Conservation (phyloP, 208 protist species). For the Leishmania amazonensis region DNA sequence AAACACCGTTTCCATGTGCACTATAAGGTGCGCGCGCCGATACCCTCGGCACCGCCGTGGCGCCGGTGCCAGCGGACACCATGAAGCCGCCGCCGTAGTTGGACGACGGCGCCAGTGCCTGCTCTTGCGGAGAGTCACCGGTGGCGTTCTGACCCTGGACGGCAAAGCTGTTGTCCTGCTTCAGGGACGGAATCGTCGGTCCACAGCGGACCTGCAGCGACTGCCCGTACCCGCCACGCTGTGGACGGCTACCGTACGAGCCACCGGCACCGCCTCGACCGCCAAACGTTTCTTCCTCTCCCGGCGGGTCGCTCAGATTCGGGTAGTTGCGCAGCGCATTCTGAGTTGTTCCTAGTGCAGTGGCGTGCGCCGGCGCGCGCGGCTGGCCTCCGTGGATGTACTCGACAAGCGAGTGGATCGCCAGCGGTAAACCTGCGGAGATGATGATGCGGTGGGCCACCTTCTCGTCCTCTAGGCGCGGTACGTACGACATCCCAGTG, state of each 20-base stretch:
- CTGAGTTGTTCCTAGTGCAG: slow-evolving; percentile 17
- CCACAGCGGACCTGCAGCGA: slow-evolving; percentile 6
- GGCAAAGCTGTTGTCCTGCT: not conserved
- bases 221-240: slow-evolving; percentile 12
- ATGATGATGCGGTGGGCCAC: slow-evolving; percentile 62
- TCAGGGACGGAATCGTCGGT: not conserved
- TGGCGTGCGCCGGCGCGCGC: slow-evolving; percentile 13
- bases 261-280: slow-evolving; percentile 1
- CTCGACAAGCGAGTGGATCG: slow-evolving; percentile 41
- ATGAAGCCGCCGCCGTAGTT: slow-evolving; percentile 13
- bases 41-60: not conserved
- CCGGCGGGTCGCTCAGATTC: slow-evolving; percentile 42
- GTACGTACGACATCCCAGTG: not conserved
- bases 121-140: not conserved
- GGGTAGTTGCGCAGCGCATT: slow-evolving; percentile 53
- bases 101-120: not conserved
- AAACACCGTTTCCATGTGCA: not conserved
- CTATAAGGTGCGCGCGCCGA: not conserved
- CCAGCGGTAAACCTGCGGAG: slow-evolving; percentile 64
- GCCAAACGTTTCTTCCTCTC: slow-evolving; percentile 14
- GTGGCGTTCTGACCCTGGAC: slow-evolving; percentile 2
- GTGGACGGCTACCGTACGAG: not conserved
- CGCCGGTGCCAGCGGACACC: slow-evolving; percentile 10
- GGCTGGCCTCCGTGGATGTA: slow-evolving; percentile 69
- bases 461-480: slow-evolving; percentile 42